Conservation (phyloP, 2,329 filamentous ascomycete species). For the Macrophomina tecta region DNA sequence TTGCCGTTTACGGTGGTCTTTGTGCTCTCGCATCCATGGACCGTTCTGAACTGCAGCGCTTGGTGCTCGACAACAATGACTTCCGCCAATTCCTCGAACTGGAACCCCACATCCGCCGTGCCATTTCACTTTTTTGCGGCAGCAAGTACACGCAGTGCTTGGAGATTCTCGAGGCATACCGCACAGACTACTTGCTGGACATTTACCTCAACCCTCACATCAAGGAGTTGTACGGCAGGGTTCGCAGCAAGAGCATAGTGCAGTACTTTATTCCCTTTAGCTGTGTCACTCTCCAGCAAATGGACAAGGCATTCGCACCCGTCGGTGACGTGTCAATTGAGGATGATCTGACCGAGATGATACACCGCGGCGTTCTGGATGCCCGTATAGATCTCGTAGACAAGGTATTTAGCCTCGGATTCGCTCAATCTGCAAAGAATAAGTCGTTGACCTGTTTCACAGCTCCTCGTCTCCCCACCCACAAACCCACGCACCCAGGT, state of each 20-base stretch:
- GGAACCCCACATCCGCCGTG: conserved; percentile 91
- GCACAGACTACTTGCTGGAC: conserved; percentile 87
- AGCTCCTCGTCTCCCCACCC: conserved; percentile 76
- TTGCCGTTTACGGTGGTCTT: conserved; percentile 90
- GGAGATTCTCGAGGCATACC: conserved; percentile 79
- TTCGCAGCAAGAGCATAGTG: conserved; percentile 89
- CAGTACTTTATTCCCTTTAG: conserved; percentile 94
- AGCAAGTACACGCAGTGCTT: conserved; percentile 89
- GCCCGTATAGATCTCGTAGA: conserved; percentile 87
- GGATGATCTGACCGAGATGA: conserved; percentile 78
- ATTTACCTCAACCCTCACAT: conserved; percentile 82
- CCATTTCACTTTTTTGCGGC: conserved; percentile 86
- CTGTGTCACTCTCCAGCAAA: conserved; percentile 78
- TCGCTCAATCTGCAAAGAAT: conserved; percentile 1
- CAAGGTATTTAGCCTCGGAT: conserved; percentile 54
- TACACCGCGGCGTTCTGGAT: conserved; percentile 72
- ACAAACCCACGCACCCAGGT: conserved; percentile 71
- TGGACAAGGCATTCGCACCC: conserved; percentile 77
- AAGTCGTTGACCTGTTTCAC: neutral
- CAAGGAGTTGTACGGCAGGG: conserved; percentile 69
- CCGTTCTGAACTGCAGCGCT: conserved; percentile 72
- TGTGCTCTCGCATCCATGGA: conserved; percentile 90
- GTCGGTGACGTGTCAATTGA: conserved; percentile 63
- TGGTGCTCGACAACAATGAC: conserved; percentile 80
- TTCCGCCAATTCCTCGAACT: conserved; percentile 91